Conservation (phyloP, 2,329 filamentous ascomycete genomes). For the Clarireedia paspali region DNA sequence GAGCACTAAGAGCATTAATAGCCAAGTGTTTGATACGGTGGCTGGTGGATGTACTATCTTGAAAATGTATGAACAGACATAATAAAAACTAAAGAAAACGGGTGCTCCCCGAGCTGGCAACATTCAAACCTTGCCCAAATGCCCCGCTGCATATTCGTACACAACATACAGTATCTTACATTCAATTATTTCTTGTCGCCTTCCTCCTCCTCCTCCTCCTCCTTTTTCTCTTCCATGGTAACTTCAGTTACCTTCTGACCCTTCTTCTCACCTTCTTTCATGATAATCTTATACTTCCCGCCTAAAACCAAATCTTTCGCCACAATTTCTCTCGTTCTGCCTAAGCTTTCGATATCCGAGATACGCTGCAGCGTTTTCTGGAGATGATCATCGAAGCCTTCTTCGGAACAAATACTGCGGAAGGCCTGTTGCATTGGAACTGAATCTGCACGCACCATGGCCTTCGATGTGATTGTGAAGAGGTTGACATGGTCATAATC, state of each 20-base stretch:
- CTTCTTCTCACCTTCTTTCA: slow-evolving; percentile 19
- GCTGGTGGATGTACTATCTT: too few species aligned
- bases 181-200: not conserved
- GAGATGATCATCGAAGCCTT: slow-evolving; percentile 75
- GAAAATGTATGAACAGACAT: too few species aligned
- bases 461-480: slow-evolving; percentile 84
- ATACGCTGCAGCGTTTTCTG: slow-evolving; percentile 81
- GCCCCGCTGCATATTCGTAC: too few species aligned
- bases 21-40: too few species aligned
- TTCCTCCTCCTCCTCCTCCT: not conserved
- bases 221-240: slow-evolving; percentile 17
- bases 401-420: slow-evolving; percentile 66
- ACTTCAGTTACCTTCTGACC: slow-evolving; percentile 24
- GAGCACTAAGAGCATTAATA: too few species aligned
- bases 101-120: too few species aligned
- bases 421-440: slow-evolving; percentile 97
- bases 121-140: too few species aligned
- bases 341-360: slow-evolving; percentile 84
- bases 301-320: slow-evolving; percentile 88
- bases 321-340: slow-evolving; percentile 87
- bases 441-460: slow-evolving; percentile 83
- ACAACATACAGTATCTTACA: not conserved
- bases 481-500: slow-evolving; percentile 89
- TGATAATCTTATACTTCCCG: slow-evolving; percentile 64
- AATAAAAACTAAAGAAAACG: too few species aligned